phyloP scores from a whole-genome alignment of 768 basidiomycete species.

The Lenzites betulinus region DNA sequence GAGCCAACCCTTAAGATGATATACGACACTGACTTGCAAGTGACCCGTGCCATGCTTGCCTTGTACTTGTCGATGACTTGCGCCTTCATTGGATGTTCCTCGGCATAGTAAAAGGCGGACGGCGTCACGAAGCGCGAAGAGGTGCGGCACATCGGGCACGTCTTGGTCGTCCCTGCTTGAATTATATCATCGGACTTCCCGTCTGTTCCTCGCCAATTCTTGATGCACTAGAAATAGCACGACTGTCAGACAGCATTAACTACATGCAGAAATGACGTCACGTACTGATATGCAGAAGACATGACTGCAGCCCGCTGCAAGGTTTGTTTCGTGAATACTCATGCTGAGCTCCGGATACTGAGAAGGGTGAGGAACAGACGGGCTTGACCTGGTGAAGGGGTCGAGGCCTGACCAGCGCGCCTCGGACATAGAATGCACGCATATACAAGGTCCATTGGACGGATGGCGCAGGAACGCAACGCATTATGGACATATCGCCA shows the following conservation, averaged over 20 bases:
- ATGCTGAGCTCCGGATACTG: too few relatives aligned
- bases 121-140: slow-evolving; percentile 71
- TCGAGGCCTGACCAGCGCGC: too few relatives aligned
- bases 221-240: slow-evolving; percentile 59
- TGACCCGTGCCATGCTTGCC: slow-evolving; percentile 68
- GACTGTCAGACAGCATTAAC: background rate
- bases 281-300: slow-evolving; percentile 73
- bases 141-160: slow-evolving; percentile 76
- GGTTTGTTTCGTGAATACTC: background rate
- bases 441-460: background rate
- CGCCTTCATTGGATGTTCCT: slow-evolving; percentile 54
- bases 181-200: slow-evolving; percentile 54
- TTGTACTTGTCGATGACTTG: slow-evolving; percentile 59
- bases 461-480: background rate
- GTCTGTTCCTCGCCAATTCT: slow-evolving; percentile 70
- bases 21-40: slow-evolving; percentile 55
- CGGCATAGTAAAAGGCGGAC: slow-evolving; percentile 65
- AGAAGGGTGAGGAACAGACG: too few relatives aligned
- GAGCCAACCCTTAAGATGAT: background rate
- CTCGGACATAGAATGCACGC: too few relatives aligned
- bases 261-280: background rate
- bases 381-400: too few relatives aligned
- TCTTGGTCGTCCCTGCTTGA: slow-evolving; percentile 64
- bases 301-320: slow-evolving; percentile 70
- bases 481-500: too few relatives aligned